Evolutionary conservation across 2,329 filamentous ascomycete species (phyloP).

Genomic region (Botrytis fragariae): DNA sequence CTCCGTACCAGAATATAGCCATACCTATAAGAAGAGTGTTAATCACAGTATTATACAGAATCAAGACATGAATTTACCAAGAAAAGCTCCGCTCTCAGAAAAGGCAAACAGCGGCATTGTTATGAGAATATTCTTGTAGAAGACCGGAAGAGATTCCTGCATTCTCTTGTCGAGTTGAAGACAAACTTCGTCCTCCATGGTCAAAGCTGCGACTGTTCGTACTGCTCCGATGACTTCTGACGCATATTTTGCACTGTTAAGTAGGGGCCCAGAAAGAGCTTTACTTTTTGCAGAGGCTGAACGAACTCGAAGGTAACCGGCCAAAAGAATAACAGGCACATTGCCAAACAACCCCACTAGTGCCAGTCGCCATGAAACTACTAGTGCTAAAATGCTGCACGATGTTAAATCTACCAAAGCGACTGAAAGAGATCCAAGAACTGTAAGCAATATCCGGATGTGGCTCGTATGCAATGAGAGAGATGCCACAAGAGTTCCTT

Average conservation of each 20-base stretch:
- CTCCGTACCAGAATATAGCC: constrained; percentile 87
- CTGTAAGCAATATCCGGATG: constrained; percentile 53
- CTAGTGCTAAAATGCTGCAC: constrained; percentile 45
- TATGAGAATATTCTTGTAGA: constrained; percentile 23
- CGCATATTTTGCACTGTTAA: constrained; percentile 45
- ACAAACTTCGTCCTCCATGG: constrained; percentile 42
- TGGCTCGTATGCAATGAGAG: constrained; percentile 78
- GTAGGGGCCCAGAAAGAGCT: constrained; percentile 46
- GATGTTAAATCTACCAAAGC: constrained; percentile 51
- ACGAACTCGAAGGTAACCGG: constrained; percentile 44
- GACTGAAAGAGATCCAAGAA: constrained; percentile 11
- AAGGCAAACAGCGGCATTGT: constrained; percentile 36
- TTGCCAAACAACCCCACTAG: constrained; percentile 33
- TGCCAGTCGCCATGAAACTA: constrained; percentile 43
- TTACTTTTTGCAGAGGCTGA: constrained; percentile 55
- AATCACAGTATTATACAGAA: neutral
- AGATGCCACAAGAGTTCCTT: constrained; percentile 81
- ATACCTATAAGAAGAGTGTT: constrained; percentile 48
- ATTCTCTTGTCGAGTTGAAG: constrained; percentile 39
- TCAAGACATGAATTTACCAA: constrained; percentile 60
- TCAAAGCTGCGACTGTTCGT: constrained; percentile 45
- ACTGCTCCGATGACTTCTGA: constrained; percentile 47
- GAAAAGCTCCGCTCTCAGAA: constrained; percentile 33
- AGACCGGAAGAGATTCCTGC: constrained; percentile 29
- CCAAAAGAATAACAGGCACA: constrained; percentile 59